phyloP scores from a whole-genome alignment of 2,329 filamentous ascomycete species.

The Sordariomycetes sp. region DNA sequence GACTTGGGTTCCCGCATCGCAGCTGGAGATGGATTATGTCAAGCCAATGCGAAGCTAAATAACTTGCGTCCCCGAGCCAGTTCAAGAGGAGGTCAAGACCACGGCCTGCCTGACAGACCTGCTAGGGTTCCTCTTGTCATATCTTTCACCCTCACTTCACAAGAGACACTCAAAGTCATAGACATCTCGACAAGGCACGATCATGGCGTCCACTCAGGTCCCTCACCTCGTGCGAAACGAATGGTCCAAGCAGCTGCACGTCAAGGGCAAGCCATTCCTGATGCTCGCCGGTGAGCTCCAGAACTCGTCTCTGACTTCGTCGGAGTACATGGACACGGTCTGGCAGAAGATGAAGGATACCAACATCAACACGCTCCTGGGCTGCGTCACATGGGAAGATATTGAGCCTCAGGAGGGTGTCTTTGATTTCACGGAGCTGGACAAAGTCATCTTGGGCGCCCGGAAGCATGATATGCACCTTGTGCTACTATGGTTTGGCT shows the following conservation, averaged over 20 bases:
- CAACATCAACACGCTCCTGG: slow-evolving; percentile 16
- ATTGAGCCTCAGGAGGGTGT: slow-evolving; percentile 15
- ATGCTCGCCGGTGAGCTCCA: slow-evolving; percentile 16
- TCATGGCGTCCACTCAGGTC: slow-evolving; percentile 9
- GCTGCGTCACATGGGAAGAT: slow-evolving; percentile 16
- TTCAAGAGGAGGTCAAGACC: too few species aligned
- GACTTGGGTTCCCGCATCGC: too few species aligned
- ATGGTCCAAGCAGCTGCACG: slow-evolving; percentile 14
- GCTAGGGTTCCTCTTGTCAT: too few species aligned
- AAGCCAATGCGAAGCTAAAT: too few species aligned
- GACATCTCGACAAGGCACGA: too few species aligned
- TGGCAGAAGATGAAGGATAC: slow-evolving; percentile 11
- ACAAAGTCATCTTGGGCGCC: slow-evolving; percentile 12
- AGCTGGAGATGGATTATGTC: too few species aligned
- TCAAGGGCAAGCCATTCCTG: slow-evolving; percentile 15
- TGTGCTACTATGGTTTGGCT: slow-evolving; percentile 16
- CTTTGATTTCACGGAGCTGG: slow-evolving; percentile 14
- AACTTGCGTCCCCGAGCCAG: too few species aligned
- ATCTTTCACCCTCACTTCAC: too few species aligned
- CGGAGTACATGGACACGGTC: slow-evolving; percentile 12
- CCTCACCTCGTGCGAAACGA: neutral
- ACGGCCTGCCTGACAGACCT: too few species aligned
- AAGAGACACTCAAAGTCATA: too few species aligned
- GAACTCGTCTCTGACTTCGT: slow-evolving; percentile 12
- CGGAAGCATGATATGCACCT: slow-evolving; percentile 11